phyloP scores from a whole-genome alignment of 2,329 filamentous ascomycete species.

The Ceratocystis lukuohia region DNA sequence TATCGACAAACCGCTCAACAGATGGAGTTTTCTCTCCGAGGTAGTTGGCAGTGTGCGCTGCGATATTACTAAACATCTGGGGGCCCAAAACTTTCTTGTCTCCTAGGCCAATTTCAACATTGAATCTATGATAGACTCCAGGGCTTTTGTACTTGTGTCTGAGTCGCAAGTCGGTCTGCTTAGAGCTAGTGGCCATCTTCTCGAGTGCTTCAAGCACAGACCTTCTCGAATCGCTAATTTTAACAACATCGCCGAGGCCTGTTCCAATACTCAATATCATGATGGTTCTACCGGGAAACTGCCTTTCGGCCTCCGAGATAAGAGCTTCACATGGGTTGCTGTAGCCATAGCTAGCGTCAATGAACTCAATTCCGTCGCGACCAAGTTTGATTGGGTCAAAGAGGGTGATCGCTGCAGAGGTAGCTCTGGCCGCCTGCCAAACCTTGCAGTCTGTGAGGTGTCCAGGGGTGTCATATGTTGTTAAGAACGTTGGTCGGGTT shows the following conservation, averaged over 20 bases:
- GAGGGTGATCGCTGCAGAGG: no score
- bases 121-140: constrained; percentile 23
- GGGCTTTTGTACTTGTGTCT: constrained; percentile 20
- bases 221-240: constrained; percentile 15
- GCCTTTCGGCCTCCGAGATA: constrained; percentile 23
- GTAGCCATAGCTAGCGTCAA: no score
- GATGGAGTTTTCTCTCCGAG: accelerated
- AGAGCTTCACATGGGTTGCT: constrained; percentile 21
- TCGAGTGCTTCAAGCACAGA: accelerated
- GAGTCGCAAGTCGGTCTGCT: neutral
- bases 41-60: constrained; percentile 21
- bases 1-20: no score
- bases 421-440: no score
- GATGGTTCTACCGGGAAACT: constrained; percentile 21
- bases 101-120: constrained; percentile 23
- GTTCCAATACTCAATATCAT: constrained; percentile 24
- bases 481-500: no score
- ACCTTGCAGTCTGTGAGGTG: no score
- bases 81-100: constrained; percentile 23
- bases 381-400: constrained; percentile 22
- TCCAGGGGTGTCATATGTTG: no score
- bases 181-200: neutral
- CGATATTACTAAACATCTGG: constrained; percentile 22
- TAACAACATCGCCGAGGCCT: constrained; percentile 21
- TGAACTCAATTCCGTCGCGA: constrained; percentile 21